Percentiles rank a stretch among this genome's conserved stretches.
Conservation (phyloP, 441 rosid genomes). For the Kokia cookei region DNA sequence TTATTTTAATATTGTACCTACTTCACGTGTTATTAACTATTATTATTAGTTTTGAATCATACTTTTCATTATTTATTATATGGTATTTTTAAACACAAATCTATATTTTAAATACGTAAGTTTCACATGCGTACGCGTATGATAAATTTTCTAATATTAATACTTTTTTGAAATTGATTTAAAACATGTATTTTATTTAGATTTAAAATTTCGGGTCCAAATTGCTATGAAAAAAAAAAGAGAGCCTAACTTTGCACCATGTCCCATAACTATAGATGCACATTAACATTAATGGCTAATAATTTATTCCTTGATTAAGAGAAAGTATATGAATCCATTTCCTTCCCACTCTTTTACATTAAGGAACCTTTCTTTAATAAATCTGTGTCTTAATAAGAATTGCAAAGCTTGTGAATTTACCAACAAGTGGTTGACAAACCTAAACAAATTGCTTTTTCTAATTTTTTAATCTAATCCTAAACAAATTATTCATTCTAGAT, state of each 20-base stretch:
- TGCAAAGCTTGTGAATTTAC: neutral
- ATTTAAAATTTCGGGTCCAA: no score
- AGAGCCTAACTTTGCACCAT: neutral
- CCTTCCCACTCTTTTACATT: neutral
- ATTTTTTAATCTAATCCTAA: neutral
- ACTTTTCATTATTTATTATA: no score
- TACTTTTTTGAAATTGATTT: no score
- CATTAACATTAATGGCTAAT: neutral
- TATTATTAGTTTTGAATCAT: no score
- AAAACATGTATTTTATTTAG: no score
- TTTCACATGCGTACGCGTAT: accelerated
- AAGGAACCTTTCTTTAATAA: neutral
- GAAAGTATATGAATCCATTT: neutral
- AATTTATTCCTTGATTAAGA: neutral
- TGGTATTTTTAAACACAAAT: no score
- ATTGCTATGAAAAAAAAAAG: no score
- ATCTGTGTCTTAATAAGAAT: neutral
- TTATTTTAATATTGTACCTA: no score
- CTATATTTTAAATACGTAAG: no score
- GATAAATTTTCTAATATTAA: no score
- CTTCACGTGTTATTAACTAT: no score
- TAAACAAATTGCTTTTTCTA: neutral
- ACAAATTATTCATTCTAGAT: neutral
- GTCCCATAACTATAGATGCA: neutral
- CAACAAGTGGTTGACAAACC: neutral